A percentile compares a stretch with the other conserved stretches of the same genome.
phyloP scores from a whole-genome alignment of 2,329 filamentous ascomycete genomes.

The Cytospora schulzeri region DNA sequence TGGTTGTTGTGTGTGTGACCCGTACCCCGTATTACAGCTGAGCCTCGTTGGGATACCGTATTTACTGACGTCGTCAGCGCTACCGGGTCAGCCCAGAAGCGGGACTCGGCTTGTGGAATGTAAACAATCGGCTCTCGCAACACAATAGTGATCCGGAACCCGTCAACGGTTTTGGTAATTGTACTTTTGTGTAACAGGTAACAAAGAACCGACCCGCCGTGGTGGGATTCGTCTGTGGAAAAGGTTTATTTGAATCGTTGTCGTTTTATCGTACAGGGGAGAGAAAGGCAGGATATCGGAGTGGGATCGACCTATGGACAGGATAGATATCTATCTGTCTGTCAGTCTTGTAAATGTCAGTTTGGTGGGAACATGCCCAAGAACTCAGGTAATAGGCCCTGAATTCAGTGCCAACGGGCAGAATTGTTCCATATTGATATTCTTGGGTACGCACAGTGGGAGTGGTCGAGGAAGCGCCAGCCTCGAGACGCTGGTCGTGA shows the following conservation, averaged over 20 bases:
- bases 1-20: constrained; percentile 5
- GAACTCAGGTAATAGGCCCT: neutral
- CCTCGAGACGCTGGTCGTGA: constrained; percentile 16
- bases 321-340: neutral
- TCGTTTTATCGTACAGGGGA: constrained; percentile 5
- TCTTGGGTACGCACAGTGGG: neutral
- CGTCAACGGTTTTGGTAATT: neutral
- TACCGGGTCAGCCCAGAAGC: constrained; percentile 14
- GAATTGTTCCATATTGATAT: neutral
- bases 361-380: neutral
- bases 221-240: constrained; percentile 5
- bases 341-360: neutral
- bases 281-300: neutral
- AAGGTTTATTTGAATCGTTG: constrained; percentile 5
- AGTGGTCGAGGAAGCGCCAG: constrained; percentile 16
- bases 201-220: neutral
- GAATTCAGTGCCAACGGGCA: neutral
- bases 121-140: constrained; percentile 10
- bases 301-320: neutral
- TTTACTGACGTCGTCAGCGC: constrained; percentile 16
- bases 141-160: neutral
- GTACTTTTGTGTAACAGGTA: no score
- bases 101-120: constrained; percentile 1
- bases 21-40: neutral
- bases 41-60: neutral